Percentiles rank a stretch among this genome's conserved stretches.
Conservation (phyloP, 345 rosid genomes). For the Salix purpurea region DNA sequence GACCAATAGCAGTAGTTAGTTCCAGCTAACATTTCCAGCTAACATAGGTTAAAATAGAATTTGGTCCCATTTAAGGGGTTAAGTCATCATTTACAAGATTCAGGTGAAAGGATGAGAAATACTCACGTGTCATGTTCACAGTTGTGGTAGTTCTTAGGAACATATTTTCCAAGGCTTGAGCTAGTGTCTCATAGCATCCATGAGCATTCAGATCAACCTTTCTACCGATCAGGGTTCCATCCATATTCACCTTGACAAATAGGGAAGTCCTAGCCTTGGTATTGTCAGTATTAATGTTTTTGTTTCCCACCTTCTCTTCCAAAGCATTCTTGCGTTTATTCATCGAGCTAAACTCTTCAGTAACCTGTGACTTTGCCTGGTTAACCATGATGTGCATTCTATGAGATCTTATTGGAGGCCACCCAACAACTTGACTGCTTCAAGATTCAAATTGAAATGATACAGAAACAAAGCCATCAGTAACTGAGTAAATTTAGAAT, state of each 20-base stretch:
- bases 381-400: conserved; percentile 75
- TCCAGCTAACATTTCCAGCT: neutral
- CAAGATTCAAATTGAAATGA: conserved; percentile 8
- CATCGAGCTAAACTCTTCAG: conserved; percentile 40
- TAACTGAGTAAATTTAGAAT: neutral
- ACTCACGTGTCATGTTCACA: conserved; percentile 34
- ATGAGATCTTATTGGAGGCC: conserved; percentile 90
- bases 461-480: neutral
- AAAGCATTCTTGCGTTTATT: conserved; percentile 22
- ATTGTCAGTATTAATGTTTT: conserved; percentile 22
- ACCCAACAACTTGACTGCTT: conserved; percentile 81
- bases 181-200: conserved; percentile 65
- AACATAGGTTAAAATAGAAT: neutral
- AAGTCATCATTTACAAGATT: conserved; percentile 3
- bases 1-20: neutral
- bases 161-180: conserved; percentile 66
- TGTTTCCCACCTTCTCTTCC: conserved; percentile 25
- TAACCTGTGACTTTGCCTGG: conserved; percentile 49
- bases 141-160: conserved; percentile 44
- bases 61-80: neutral
- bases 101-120: conserved; percentile 9
- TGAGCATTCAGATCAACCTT: conserved; percentile 74
- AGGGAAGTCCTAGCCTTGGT: conserved; percentile 41
- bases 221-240: conserved; percentile 89
- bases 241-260: conserved; percentile 92